Conservation (phyloP, 2,329 filamentous ascomycete genomes). For the Dothideomycetidae sp. region DNA sequence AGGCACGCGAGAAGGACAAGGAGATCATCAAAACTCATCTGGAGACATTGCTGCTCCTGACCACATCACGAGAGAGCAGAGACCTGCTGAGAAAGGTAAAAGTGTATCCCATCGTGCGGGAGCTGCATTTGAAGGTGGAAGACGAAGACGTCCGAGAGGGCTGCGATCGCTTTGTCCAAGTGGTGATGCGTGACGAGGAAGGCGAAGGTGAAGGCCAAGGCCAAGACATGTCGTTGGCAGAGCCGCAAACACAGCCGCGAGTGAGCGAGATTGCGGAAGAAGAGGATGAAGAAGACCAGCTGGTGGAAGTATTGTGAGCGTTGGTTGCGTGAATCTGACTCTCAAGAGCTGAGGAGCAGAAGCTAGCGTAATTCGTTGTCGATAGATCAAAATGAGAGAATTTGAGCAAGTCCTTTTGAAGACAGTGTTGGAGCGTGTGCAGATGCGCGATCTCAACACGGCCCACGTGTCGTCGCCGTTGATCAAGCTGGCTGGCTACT, state of each 20-base stretch:
- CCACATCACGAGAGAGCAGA: conserved; percentile 60
- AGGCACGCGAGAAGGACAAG: conserved; percentile 63
- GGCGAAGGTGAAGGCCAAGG: conserved; percentile 39
- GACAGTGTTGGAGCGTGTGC: too few relatives aligned
- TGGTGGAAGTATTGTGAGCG: conserved; percentile 25
- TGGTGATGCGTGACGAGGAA: conserved; percentile 69
- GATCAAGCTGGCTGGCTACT: too few relatives aligned
- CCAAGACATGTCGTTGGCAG: conserved; percentile 6
- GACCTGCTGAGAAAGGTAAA: conserved; percentile 61
- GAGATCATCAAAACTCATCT: conserved; percentile 74
- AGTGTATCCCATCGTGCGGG: conserved; percentile 79
- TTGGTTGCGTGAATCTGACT: too few relatives aligned
- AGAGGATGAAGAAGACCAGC: conserved; percentile 25
- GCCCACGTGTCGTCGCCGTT: too few relatives aligned
- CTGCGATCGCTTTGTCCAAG: conserved; percentile 79
- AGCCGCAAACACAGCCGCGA: conserved; percentile 19
- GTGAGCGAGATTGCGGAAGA: conserved; percentile 29
- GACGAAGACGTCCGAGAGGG: conserved; percentile 70
- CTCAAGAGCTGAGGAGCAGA: too few relatives aligned
- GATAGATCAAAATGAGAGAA: too few relatives aligned
- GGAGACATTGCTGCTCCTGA: conserved; percentile 73
- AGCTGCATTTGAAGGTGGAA: conserved; percentile 65
- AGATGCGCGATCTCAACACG: too few relatives aligned
- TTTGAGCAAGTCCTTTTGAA: too few relatives aligned
- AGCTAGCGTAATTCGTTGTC: too few relatives aligned